Conservation (phyloP, 192 early-diverging fungal species). For the Coemansia sp. region DNA sequence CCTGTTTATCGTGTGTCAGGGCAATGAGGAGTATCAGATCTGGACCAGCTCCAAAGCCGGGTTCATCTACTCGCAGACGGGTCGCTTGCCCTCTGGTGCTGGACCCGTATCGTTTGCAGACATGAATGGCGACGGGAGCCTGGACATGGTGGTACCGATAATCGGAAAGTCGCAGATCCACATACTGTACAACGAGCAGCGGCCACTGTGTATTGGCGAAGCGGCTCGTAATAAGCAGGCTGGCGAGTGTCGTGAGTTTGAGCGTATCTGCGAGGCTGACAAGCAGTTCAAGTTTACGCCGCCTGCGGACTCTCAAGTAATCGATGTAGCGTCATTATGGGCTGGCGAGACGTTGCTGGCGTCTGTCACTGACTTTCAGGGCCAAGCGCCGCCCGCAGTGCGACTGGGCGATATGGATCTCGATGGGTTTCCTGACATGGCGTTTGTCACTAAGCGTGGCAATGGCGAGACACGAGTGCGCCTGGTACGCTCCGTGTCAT, state of each 20-base stretch:
- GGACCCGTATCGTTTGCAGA: conserved; percentile 89
- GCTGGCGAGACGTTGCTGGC: conserved; percentile 52
- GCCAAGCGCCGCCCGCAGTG: conserved; percentile 59
- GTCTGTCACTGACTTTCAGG: conserved; percentile 50
- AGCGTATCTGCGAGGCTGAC: conserved; percentile 71
- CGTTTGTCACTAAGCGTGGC: conserved; percentile 57
- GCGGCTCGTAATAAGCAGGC: conserved; percentile 11
- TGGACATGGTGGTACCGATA: conserved; percentile 79
- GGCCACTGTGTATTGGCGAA: conserved; percentile 65
- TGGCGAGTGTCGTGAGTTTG: conserved; percentile 58
- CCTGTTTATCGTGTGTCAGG: conserved; percentile 73
- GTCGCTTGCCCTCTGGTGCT: conserved; percentile 61
- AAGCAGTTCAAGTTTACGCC: conserved; percentile 55
- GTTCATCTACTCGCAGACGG: conserved; percentile 61
- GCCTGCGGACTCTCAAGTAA: conserved; percentile 21
- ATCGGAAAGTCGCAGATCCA: conserved; percentile 65
- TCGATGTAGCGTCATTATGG: conserved; percentile 40
- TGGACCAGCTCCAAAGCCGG: conserved; percentile 70
- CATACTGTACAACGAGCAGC: conserved; percentile 78
- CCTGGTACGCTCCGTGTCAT: conserved; percentile 67
- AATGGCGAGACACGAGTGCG: conserved; percentile 56
- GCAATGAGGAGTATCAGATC: conserved; percentile 64
- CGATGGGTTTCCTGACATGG: conserved; percentile 90
- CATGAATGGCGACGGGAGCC: conserved; percentile 89
- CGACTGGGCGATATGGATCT: conserved; percentile 80